Conservation (phyloP, 1,139 yeast species). For the Nakaseomyces kungkrabaensis region DNA sequence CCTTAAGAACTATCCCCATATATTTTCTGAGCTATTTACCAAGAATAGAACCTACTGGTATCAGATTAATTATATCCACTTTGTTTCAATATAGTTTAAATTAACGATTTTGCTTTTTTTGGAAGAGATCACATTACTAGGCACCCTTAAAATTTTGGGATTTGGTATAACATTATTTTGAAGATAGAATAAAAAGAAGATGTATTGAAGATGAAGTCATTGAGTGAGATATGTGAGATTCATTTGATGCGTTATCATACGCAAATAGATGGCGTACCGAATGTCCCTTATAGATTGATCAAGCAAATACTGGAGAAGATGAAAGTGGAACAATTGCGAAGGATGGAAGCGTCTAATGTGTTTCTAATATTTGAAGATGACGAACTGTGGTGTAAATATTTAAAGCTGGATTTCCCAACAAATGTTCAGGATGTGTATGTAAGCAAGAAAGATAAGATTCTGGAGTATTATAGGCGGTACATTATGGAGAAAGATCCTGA, state of each 20-base stretch:
- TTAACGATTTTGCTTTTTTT: no score
- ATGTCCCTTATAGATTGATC: slow-evolving; percentile 41
- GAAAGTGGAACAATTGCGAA: slow-evolving; percentile 39
- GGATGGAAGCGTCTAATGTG: slow-evolving; percentile 38
- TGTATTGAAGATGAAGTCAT: slow-evolving; percentile 9
- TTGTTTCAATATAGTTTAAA: no score
- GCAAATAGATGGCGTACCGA: slow-evolving; percentile 34
- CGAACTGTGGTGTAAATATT: slow-evolving; percentile 39
- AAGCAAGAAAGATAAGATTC: slow-evolving; percentile 15
- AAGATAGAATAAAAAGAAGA: background rate
- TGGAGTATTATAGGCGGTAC: slow-evolving; percentile 13
- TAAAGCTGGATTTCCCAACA: slow-evolving; percentile 43
- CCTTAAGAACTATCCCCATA: no score
- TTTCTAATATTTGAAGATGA: slow-evolving; percentile 41
- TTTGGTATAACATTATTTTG: no score
- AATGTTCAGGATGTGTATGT: slow-evolving; percentile 19
- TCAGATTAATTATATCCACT: no score
- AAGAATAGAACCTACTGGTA: no score
- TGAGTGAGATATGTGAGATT: slow-evolving; percentile 19
- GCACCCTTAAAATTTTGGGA: no score
- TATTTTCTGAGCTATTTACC: no score
- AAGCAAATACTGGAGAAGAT: slow-evolving; percentile 37
- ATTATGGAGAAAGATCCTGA: slow-evolving; percentile 10
- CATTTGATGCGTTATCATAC: slow-evolving; percentile 21
- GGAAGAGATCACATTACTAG: background rate